Evolutionary conservation across 345 rosid species (phyloP), one percentile per base, ranked within the genome.

Genomic region (Dipteronia dyeriana): DNA sequence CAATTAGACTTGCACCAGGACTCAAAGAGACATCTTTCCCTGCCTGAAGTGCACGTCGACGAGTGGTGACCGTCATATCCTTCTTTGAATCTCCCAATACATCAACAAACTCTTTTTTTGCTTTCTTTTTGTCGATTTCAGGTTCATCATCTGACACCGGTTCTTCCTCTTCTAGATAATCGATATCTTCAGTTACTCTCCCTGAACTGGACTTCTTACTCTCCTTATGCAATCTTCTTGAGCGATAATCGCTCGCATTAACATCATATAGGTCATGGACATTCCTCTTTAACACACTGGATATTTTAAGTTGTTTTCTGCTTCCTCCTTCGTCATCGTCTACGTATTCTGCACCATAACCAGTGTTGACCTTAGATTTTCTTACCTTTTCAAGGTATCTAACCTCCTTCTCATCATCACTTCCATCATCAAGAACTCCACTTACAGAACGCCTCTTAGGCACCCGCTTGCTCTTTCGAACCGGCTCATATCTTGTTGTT

Each of bases 41-140:
- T n/a, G 92, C 81, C 66, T 87, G 90, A 23, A 82, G 82, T 10
- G 90, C 92, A 59, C 84, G 87, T 73, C 87, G 92, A 4, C 92
- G 88, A 0, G 84, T 82, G 26, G 90, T 89, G 60, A 89, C 82
- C 26, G 80, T 82, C 80, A 84, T 68, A 78, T 87, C 90, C 79
- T 79, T 85, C 82, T 82, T 89, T 57, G 78, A 64, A 22, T 87
- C 85, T 74, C 73, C 82, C 51, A 85, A 75, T 17, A 72, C 75
- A 73, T 87, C 88, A 16, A 82, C 61, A 63, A 72, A 76, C 75
- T 89, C 88, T 66, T 61, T 84, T 84, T 74, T 88, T 25, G 75
- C 80, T 70, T 75, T 86, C 87, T 85, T 86, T 79, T 68, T 82
- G 56, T 70, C 80, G 74, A 53, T 84, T 75, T 82, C 84, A 6